Evolutionary conservation across 78 protist genomes (phyloP).

Genomic region (Isochrysis galbana): DNA sequence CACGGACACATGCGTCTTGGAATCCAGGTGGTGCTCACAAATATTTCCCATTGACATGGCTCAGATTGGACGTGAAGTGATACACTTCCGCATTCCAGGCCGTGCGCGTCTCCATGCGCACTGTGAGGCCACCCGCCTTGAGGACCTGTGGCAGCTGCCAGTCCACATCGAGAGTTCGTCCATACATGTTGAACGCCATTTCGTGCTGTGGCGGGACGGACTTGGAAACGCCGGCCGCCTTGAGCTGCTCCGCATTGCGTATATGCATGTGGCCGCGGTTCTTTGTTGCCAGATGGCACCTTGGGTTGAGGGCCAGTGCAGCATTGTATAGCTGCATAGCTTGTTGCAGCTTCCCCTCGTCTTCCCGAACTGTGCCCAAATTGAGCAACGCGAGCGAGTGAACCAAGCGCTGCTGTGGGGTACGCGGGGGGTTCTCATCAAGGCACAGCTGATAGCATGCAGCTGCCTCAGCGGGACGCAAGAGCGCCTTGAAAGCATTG

Average conservation of each 20-base stretch:
- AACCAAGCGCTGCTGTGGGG: not conserved
- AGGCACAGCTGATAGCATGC: not conserved
- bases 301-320: not conserved
- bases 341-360: not conserved
- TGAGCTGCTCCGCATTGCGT: not conserved
- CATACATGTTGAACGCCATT: not conserved
- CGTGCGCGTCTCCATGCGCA: no score
- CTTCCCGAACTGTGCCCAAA: not conserved
- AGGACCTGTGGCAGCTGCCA: no score
- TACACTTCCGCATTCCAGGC: no score
- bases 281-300: not conserved
- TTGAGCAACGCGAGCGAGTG: not conserved
- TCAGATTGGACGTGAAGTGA: no score
- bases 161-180: not conserved
- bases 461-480: not conserved
- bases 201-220: not conserved
- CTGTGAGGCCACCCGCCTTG: no score
- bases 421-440: not conserved
- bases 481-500: not conserved
- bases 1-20: no score
- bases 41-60: no score
- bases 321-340: not conserved
- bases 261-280: not conserved
- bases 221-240: not conserved
- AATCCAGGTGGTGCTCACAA: no score